phyloP scores from a whole-genome alignment of 2,329 filamentous ascomycete genomes.

The Fusarium humuli region DNA sequence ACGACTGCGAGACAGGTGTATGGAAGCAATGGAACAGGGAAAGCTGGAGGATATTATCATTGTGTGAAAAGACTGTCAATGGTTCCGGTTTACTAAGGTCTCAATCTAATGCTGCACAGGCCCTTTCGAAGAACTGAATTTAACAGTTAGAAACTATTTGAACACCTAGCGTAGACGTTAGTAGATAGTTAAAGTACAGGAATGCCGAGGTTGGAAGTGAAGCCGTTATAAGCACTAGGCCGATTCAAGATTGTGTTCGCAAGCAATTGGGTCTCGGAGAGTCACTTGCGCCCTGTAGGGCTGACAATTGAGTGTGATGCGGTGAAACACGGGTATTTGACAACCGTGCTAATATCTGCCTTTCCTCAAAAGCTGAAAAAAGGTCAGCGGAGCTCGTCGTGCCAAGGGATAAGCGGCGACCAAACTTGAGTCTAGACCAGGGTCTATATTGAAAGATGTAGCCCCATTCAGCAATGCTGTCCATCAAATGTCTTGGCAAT shows the following conservation, averaged over 20 bases:
- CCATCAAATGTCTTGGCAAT: not conserved
- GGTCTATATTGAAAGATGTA: not conserved
- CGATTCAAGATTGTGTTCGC: accelerated
- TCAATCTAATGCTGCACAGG: no score
- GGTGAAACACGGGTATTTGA: not conserved
- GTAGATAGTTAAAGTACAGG: no score
- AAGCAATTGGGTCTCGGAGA: no score
- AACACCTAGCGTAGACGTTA: no score
- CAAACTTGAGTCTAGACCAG: not conserved
- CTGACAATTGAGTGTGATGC: not conserved
- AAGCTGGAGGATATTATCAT: not conserved
- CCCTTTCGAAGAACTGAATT: no score
- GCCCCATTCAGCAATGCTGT: not conserved
- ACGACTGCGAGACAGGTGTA: not conserved
- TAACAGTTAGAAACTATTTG: no score
- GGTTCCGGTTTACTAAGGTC: accelerated
- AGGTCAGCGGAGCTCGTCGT: not conserved
- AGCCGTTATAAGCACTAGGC: not conserved
- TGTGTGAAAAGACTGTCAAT: not conserved
- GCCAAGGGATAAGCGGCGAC: no score
- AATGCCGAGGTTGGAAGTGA: not conserved
- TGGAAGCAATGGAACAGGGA: not conserved
- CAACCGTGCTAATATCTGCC: not conserved
- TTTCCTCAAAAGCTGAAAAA: not conserved
- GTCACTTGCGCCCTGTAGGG: not conserved